Conservation (phyloP, 2,329 filamentous ascomycete genomes). For the Talaromyces sp. region DNA sequence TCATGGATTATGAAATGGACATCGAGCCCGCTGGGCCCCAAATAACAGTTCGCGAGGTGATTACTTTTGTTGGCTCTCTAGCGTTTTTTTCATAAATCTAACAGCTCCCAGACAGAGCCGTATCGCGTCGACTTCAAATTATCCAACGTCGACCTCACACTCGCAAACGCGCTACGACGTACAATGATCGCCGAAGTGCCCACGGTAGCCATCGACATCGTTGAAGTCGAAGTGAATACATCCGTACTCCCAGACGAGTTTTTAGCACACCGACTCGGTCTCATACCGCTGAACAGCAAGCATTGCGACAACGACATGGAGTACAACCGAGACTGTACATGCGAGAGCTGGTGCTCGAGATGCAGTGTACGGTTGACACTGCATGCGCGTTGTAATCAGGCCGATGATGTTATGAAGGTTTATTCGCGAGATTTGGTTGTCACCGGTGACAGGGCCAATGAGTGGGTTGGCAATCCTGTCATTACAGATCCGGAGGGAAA, state of each 20-base stretch:
- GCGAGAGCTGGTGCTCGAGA: slow-evolving; percentile 88
- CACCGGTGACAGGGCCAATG: slow-evolving; percentile 65
- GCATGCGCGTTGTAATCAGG: slow-evolving; percentile 73
- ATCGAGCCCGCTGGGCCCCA: slow-evolving; percentile 48
- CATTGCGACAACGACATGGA: slow-evolving; percentile 74
- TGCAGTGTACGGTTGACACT: slow-evolving; percentile 84
- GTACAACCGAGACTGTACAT: slow-evolving; percentile 93
- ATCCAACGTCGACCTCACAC: slow-evolving; percentile 80
- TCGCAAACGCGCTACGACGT: slow-evolving; percentile 89
- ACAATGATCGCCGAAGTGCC: slow-evolving; percentile 91
- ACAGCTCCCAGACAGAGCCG: slow-evolving; percentile 62
- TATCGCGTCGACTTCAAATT: slow-evolving; percentile 89
- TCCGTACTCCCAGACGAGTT: slow-evolving; percentile 97
- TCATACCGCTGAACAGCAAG: slow-evolving; percentile 82
- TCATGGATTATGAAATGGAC: slow-evolving; percentile 48
- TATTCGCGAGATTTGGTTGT: slow-evolving; percentile 86
- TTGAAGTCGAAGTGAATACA: slow-evolving; percentile 88
- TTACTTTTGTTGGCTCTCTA: not conserved
- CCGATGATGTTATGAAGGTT: slow-evolving; percentile 86
- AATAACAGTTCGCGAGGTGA: slow-evolving; percentile 48
- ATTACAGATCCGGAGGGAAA: slow-evolving; percentile 78
- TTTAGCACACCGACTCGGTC: slow-evolving; percentile 83
- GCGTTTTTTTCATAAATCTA: not conserved
- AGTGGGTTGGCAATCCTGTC: slow-evolving; percentile 73
- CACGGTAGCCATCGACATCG: slow-evolving; percentile 89